A percentile compares a stretch with the other conserved stretches of the same genome.
Evolutionary conservation across 306 rosid genomes (phyloP).

Genomic region (Morella rubra): DNA sequence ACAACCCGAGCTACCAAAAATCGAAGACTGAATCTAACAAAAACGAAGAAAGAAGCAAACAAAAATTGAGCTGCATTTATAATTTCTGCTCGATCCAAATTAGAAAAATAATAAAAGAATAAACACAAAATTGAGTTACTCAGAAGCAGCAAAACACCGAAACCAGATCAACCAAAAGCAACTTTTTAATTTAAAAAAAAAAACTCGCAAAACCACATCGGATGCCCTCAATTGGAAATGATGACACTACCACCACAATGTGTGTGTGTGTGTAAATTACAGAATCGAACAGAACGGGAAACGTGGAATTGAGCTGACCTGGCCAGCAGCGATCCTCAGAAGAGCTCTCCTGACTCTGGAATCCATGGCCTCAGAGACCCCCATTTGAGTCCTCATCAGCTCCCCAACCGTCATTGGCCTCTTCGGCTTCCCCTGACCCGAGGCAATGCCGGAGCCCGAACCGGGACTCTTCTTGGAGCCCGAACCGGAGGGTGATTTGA

Average conservation of each 20-base stretch:
- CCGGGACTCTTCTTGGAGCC: conserved; percentile 90
- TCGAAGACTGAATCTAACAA: not conserved
- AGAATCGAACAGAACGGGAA: not conserved
- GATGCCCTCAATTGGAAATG: not conserved
- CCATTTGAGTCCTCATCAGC: conserved; percentile 93
- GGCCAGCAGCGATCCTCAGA: conserved; percentile 85
- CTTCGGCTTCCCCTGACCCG: conserved; percentile 60
- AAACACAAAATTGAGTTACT: not conserved
- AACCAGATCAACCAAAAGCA: not conserved
- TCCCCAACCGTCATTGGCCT: conserved; percentile 89
- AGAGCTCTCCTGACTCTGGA: conserved; percentile 88
- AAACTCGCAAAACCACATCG: not conserved
- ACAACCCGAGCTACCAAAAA: conserved; percentile 25
- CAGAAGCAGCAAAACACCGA: not conserved
- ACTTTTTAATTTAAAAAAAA: not conserved
- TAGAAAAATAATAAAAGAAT: not conserved
- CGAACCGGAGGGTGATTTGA: conserved; percentile 75
- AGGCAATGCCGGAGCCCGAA: conserved; percentile 39
- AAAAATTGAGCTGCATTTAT: not conserved
- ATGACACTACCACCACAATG: not conserved
- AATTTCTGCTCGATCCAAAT: not conserved
- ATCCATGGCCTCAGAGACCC: conserved; percentile 89
- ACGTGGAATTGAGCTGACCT: conserved; percentile 48
- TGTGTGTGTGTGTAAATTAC: conserved; percentile 4
- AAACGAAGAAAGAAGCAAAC: not conserved